Conservation (phyloP, 31 red algal genomes). For the Bonnemaisonia californica region DNA sequence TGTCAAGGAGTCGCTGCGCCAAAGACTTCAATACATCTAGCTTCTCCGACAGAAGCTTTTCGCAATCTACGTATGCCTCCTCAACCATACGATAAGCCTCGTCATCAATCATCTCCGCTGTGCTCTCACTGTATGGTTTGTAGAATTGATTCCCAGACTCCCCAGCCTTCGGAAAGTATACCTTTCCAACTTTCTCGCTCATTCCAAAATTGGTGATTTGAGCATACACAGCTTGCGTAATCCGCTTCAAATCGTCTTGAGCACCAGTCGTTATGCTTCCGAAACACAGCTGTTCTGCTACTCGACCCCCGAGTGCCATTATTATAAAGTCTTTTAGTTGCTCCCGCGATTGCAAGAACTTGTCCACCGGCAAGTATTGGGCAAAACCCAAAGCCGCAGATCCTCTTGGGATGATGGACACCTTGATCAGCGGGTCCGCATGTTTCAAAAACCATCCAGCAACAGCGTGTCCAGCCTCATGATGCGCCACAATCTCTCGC, state of each 20-base stretch:
- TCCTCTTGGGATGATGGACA: constrained; percentile 97
- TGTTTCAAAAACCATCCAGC: constrained; percentile 95
- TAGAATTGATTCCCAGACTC: constrained; percentile 84
- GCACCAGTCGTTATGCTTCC: constrained; percentile 96
- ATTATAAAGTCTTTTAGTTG: constrained; percentile 92
- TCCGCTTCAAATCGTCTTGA: constrained; percentile 91
- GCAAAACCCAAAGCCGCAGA: constrained; percentile 96
- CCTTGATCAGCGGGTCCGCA: constrained; percentile 94
- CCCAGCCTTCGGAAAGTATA: constrained; percentile 76
- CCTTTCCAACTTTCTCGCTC: constrained; percentile 88
- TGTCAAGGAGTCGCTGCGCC: constrained; percentile 80
- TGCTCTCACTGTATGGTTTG: constrained; percentile 93
- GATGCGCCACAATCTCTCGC: constrained; percentile 94
- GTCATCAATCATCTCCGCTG: constrained; percentile 95
- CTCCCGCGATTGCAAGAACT: constrained; percentile 79
- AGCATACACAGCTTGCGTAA: constrained; percentile 89
- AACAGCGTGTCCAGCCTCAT: constrained; percentile 99
- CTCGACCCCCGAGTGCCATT: constrained; percentile 93
- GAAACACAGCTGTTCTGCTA: constrained; percentile 92
- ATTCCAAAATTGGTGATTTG: constrained; percentile 95
- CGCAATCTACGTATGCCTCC: constrained; percentile 75
- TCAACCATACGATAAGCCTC: constrained; percentile 93
- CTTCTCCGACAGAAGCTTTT: constrained; percentile 78
- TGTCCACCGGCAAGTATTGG: constrained; percentile 91
- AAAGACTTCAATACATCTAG: constrained; percentile 73